Evolutionary conservation across 352 stramenopile genomes (phyloP), one percentile per base, ranked within the genome.

Genomic region (Achlya hypogyna): DNA sequence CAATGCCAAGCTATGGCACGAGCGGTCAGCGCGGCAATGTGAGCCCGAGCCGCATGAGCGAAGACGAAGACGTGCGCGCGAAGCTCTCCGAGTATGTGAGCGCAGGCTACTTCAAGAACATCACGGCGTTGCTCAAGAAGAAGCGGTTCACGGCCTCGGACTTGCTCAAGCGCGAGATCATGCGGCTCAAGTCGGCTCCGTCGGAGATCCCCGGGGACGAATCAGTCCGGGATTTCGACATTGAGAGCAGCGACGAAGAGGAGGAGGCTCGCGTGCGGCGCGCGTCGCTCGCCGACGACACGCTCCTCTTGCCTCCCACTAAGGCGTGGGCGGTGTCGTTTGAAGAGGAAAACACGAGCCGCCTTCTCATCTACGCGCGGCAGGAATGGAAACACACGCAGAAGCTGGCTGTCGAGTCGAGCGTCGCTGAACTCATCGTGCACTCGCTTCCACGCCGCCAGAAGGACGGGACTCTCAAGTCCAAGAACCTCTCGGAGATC

Each of bases 301-400:
- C 25, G 25, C 14, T 38, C 12, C 31, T 56, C 25, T 9, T 56
- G 49, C 49, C 49, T 12, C 49, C 49, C 2, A n/a, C 25, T 16
- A 56, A 56, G 31, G 34, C 29, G 14, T 67, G 60, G 60, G 28
- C 27, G n/a, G 60, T 67, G 16, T 67, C 60, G 32, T 67, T 67
- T 22, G 27, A 58, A 58, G 60, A 58, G 9, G 60, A 67, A n/a
- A 49, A 49, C 51, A 67, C 60, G 60, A 67, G 47, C 49, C 60
- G 60, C n/a, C 51, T 67, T 10, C 60, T 67, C 32, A 54, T 67
- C 25, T 67, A 67, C 47, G 60, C 60, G 18, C 18, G 28, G 6
- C 60, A 67, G 23, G 60, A 67, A 29, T 67, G 60, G 60, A 59
- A 58, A 27, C 60, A 67, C 43, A 49, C 60, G 18, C 60, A 67